Conservation (phyloP, 1,284 basidiomycete genomes). For the Ceratobasidium sp. region DNA sequence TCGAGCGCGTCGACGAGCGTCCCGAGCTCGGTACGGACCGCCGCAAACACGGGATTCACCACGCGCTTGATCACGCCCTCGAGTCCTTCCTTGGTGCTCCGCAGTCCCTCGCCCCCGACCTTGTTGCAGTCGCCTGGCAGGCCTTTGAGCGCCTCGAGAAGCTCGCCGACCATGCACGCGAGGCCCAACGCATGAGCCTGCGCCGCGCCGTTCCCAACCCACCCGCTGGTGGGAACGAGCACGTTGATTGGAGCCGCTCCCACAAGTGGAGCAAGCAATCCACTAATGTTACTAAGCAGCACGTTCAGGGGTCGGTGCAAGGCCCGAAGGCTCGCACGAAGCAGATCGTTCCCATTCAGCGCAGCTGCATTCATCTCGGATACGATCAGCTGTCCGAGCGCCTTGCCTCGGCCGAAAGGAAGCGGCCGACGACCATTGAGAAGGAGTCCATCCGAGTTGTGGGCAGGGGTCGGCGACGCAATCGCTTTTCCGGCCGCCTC, state of each 20-base stretch:
- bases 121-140: slow-evolving; percentile 64
- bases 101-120: slow-evolving; percentile 62
- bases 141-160: slow-evolving; percentile 75
- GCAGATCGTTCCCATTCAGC: slow-evolving; percentile 66
- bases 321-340: slow-evolving; percentile 75
- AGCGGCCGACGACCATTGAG: slow-evolving; percentile 72
- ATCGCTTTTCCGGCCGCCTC: slow-evolving; percentile 84
- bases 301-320: slow-evolving; percentile 81
- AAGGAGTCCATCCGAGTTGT: slow-evolving; percentile 62
- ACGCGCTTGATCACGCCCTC: slow-evolving; percentile 74
- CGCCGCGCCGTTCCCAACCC: slow-evolving; percentile 53
- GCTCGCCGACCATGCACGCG: slow-evolving; percentile 75
- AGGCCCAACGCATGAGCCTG: slow-evolving; percentile 77
- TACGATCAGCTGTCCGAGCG: slow-evolving; percentile 66
- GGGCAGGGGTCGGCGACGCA: slow-evolving; percentile 63
- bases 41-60: slow-evolving; percentile 70
- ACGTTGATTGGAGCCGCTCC: slow-evolving; percentile 62
- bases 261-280: slow-evolving; percentile 71
- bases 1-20: slow-evolving; percentile 74
- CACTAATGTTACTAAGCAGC: slow-evolving; percentile 73
- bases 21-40: slow-evolving; percentile 71
- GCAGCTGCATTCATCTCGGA: neutral
- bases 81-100: slow-evolving; percentile 72
- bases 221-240: slow-evolving; percentile 60
- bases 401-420: slow-evolving; percentile 73